These are phyloP conservation scores for Fistulifera solaris DNA, from an alignment of 108 stramenopile genomes.

Conservation along the genomic window DNA sequence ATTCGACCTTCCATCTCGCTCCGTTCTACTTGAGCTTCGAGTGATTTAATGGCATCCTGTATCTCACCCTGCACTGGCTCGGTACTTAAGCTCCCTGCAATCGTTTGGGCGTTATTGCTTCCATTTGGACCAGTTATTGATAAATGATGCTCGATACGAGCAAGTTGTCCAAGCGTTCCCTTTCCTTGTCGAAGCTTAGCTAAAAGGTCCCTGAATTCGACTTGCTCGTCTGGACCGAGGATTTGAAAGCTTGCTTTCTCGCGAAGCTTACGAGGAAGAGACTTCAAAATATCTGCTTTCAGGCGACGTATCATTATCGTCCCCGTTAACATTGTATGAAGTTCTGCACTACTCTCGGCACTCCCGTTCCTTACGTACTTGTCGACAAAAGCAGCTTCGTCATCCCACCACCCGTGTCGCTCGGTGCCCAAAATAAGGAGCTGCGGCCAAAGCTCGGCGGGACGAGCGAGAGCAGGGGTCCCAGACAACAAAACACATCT, in stretches of 20 bases:
- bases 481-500: slow-evolving; percentile 87
- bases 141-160: slow-evolving; percentile 19
- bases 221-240: slow-evolving; percentile 22
- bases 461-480: slow-evolving; percentile 92
- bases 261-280: slow-evolving; percentile 78
- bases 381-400: slow-evolving; percentile 55
- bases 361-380: slow-evolving; percentile 69
- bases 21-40: not conserved
- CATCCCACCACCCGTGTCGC: slow-evolving; percentile 49
- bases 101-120: not conserved
- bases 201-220: slow-evolving; percentile 45
- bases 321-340: slow-evolving; percentile 85
- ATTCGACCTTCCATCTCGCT: not conserved
- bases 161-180: slow-evolving; percentile 62
- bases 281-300: slow-evolving; percentile 88
- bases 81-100: not conserved
- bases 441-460: slow-evolving; percentile 92
- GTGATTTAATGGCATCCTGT: not conserved
- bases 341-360: slow-evolving; percentile 51
- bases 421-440: slow-evolving; percentile 69
- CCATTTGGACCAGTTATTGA: slow-evolving; percentile 1
- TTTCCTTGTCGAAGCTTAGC: slow-evolving; percentile 47
- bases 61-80: not conserved
- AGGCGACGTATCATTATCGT: slow-evolving; percentile 93
- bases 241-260: slow-evolving; percentile 56